Conservation (phyloP, 495 filamentous ascomycete species). For the Penicillium subrubescens region DNA sequence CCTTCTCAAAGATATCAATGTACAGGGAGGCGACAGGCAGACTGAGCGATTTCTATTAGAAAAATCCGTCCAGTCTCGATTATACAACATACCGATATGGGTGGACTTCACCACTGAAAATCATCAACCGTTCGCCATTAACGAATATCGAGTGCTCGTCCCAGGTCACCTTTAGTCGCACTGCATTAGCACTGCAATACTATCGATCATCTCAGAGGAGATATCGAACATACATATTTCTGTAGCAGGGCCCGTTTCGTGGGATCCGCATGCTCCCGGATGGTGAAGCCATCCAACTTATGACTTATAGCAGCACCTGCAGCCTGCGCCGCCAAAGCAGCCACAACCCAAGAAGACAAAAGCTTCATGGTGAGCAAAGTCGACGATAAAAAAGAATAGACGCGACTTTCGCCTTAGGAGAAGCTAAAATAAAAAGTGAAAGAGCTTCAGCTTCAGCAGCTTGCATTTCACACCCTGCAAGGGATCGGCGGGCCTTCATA, state of each 20-base stretch:
- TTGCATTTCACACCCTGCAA: constrained; percentile 9
- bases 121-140: constrained; percentile 67
- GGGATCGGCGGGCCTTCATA: constrained; percentile 24
- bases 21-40: constrained; percentile 72
- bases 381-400: not conserved
- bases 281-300: constrained; percentile 37
- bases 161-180: constrained; percentile 60
- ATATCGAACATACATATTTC: constrained; percentile 35
- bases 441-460: not conserved
- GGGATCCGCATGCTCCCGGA: constrained; percentile 41
- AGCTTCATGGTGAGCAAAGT: constrained; percentile 34
- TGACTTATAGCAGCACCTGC: constrained; percentile 41
- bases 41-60: constrained; percentile 34
- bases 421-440: not conserved
- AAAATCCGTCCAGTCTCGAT: not conserved
- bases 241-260: constrained; percentile 40
- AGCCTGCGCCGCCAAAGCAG: constrained; percentile 40
- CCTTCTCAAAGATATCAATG: constrained; percentile 78
- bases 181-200: not conserved
- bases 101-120: constrained; percentile 76
- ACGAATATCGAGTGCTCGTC: constrained; percentile 75
- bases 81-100: constrained; percentile 54
- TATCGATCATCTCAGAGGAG: too few relatives aligned
- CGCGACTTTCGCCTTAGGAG: not conserved
- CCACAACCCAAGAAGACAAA: constrained; percentile 32